Base-by-base conservation (phyloP, 805 yeast species). In the Metschnikowia kofuensis region DNA sequence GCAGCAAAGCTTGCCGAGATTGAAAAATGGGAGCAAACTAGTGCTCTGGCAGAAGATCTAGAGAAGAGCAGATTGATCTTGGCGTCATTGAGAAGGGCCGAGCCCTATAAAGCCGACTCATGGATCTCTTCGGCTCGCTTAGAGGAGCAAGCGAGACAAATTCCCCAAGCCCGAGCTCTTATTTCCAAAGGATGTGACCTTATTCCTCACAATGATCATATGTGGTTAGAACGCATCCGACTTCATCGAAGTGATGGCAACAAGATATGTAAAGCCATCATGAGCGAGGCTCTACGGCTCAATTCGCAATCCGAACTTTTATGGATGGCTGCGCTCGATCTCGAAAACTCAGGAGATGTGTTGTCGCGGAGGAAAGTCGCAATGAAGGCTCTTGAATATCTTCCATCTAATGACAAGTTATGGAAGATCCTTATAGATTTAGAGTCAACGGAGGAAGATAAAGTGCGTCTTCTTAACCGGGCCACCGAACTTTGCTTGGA, bases 91-190 rank as follows among this genome's bases (percentile, higher is more conserved):
- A 74, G 95, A 34, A 80, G 78, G 54, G 69, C 89, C 0, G 85
- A 88, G 57, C 96, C 97, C 0, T 66, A 69, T 38, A 84, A 83
- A 49, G 79, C 96, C 0, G 79, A 79, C 42, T 87, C 86, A 5
- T 92, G 96, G 96, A 86, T 92, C 21, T 89, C 95, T 0, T 80
- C 89, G 42, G 95, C 96, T 0, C 68, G 89, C 41, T 62, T 89
- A 9, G 98, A 92, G 60, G 85, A 80, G 54, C 77, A 76, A 40
- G 85, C 84, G 1, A 75, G 75, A 39, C 82, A 81, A 44, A 70
- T 72, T 46, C 67, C 67, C 6, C 65, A 65, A 12, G 97, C 98
- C 0, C 77, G 78, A 45, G 67, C 66, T 21, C 52, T 87, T 13
- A 84, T 90, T 7, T 73, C 72, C n/a, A 82, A 87, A 60, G 99